A percentile compares a stretch with the other conserved stretches of the same genome.
phyloP scores from a whole-genome alignment of 1,284 basidiomycete species.

The Cerioporus squamosus region DNA sequence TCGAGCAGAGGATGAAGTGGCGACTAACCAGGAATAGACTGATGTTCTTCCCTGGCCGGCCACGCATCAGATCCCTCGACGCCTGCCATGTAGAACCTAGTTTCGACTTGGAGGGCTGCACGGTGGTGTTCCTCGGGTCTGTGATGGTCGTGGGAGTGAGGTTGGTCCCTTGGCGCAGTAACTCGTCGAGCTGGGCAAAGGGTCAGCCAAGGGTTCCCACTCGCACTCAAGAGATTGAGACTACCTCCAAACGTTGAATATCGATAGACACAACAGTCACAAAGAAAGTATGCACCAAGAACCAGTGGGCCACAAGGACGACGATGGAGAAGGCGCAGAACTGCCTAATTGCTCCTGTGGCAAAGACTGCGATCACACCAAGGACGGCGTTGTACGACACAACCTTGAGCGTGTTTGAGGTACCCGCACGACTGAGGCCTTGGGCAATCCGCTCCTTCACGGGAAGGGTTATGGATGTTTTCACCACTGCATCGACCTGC shows the following conservation, averaged over 20 bases:
- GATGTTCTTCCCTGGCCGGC: constrained; percentile 80
- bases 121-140: constrained; percentile 31
- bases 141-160: constrained; percentile 44
- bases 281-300: constrained; percentile 92
- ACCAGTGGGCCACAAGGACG: constrained; percentile 95
- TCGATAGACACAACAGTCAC: constrained; percentile 90
- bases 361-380: constrained; percentile 77
- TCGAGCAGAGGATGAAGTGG: too few species aligned
- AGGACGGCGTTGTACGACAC: constrained; percentile 87
- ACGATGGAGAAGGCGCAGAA: constrained; percentile 95
- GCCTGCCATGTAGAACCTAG: constrained; percentile 49
- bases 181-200: constrained; percentile 69
- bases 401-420: constrained; percentile 91
- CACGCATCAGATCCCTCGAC: constrained; percentile 59
- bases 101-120: constrained; percentile 45
- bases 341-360: constrained; percentile 85
- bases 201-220: neutral
- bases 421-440: constrained; percentile 87
- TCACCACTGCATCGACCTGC: constrained; percentile 88
- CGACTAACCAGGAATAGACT: constrained; percentile 72
- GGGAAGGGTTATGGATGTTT: constrained; percentile 86
- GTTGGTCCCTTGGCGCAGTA: constrained; percentile 69
- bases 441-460: constrained; percentile 93
- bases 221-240: constrained; percentile 25
- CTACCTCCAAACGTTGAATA: constrained; percentile 84